Evolutionary conservation across 768 basidiomycete species (phyloP), one percentile per base, ranked within the genome.

Genomic region (Russula virescens): DNA sequence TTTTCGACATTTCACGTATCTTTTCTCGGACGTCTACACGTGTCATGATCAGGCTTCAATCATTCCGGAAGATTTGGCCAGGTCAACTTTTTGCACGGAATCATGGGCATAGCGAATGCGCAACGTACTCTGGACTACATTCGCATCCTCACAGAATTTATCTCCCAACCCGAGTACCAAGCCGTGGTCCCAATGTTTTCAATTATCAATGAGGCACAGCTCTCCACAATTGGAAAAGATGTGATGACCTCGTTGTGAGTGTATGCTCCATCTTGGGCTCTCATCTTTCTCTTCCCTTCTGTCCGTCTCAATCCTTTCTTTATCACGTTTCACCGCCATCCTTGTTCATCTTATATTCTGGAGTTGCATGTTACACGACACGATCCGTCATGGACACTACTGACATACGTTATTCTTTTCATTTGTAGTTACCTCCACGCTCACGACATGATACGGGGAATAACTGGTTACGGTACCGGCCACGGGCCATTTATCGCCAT

Each of bases 71-170:
- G 75, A 66, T 48, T 68, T 10, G 90, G 89, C 5, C 73, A 75
- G 19, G 73, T 90, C 70, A 89, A 91, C 70, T 82, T 86, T 62
- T 62, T 89, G 63, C 74, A 79, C 59, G 87, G 88, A 7, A 84
- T 85, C 60, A 94, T 94, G 93, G 94, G 94, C 14, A 68, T 93
- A 49, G 91, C 91, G 52, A 96, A 95, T 70, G 94, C 90, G 9
- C 82, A 95, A 73, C 81, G 93, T 35, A 82, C 88, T 28, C 75
- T 94, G 55, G 83, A 88, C 72, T 87, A 89, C 69, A 85, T 95
- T 64, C 83, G 93, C 28, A 79, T 88, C 34, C 75, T 91, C 66
- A 81, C 83, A 50, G 87, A 91, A 75, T 97, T 96, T 76, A 87
- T 96, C 70, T 82, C 83, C 5, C 90, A 93, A 72, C 83, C 86